Evolutionary conservation across 2,329 filamentous ascomycete genomes (phyloP), one percentile per base, ranked within the genome.

Genomic region (Fusarium cicatricum): DNA sequence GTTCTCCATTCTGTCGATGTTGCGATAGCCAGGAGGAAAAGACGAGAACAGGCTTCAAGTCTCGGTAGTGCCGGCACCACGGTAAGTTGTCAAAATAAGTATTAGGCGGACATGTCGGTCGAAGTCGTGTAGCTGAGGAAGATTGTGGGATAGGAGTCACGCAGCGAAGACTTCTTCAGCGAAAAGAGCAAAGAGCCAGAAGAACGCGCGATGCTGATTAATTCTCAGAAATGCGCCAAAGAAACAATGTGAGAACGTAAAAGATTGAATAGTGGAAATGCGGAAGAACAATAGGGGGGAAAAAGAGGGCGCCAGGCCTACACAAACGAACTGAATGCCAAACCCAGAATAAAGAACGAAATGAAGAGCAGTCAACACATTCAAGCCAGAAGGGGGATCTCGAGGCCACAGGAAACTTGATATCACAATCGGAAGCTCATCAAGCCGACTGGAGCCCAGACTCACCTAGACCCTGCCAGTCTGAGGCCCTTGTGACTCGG

Each of bases 61-160:
- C 64, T 43, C 48, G 40, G 62, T 63, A 66, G 65, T 68, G 65
- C 65, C 65, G 52, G 65, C 65, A 68, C 65, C 55, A 65, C 60
- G 65, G n/a, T 60, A 26, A 61, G 15, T 63, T 26, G 52, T 49
- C 52, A 47, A 41, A 39, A 28, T 33, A 38, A 29, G 52, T 55
- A 50, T 42, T 55, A 59, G 40, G 55, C 55, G 52, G 62, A 61
- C 65, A 67, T 68, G 49, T 59, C 65, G 58, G 28, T 26, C 19
- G 37, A 12, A 5, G 36, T 31, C 15, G 21, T 43, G 29, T 34
- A 23, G 9, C 5, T 36, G 28, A 37, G 31, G 29, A 21, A 34
- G n/a, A 19, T 34, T 39, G 14, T 16, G 32, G 28, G 19, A 23
- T 19, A 31, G 50, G 36, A 16, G 28, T 28, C 43, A 31, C 28